A percentile compares a stretch with the other conserved stretches of the same genome.
Evolutionary conservation across 1,284 basidiomycete species (phyloP).

Genomic region (Melanopsichium pennsylvanicum): DNA sequence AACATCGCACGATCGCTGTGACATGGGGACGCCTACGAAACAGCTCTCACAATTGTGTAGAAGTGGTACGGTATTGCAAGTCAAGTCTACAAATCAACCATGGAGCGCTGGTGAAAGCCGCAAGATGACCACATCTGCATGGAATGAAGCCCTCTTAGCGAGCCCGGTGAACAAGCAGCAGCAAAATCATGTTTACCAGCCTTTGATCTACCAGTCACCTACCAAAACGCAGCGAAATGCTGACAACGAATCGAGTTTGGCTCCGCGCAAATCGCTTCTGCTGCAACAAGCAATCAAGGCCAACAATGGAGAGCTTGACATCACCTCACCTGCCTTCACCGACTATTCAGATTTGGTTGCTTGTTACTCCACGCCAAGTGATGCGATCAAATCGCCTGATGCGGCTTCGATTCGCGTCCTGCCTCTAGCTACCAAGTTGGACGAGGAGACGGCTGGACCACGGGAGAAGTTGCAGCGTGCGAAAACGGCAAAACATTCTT

Average conservation of each 20-base stretch:
- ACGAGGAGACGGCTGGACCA: background rate
- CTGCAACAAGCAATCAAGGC: slow-evolving; percentile 19
- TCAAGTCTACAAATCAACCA: slow-evolving; percentile 20
- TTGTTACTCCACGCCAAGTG: slow-evolving; percentile 34
- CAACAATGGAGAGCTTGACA: background rate
- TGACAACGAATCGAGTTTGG: background rate
- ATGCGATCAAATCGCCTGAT: background rate
- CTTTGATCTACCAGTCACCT: background rate
- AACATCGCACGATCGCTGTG: background rate
- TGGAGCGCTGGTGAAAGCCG: slow-evolving; percentile 7
- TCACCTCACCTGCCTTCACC: slow-evolving; percentile 12
- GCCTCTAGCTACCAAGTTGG: background rate
- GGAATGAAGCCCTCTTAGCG: slow-evolving; percentile 24
- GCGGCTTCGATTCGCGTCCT: slow-evolving; percentile 3
- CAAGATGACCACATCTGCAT: slow-evolving; percentile 17
- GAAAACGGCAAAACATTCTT: slow-evolving; percentile 14
- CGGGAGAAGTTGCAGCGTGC: slow-evolving; percentile 30
- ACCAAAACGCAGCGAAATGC: background rate
- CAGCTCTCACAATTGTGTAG: slow-evolving; percentile 1
- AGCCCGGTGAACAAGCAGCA: slow-evolving; percentile 21
- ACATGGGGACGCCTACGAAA: slow-evolving; percentile 20
- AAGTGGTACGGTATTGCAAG: slow-evolving; percentile 18
- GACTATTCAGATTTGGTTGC: slow-evolving; percentile 37
- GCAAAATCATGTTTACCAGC: background rate
- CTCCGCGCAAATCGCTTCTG: slow-evolving; percentile 10